These are phyloP conservation scores for Myxozyma sirexii DNA, from an alignment of 805 yeast genomes.

Conservation along the genomic window DNA sequence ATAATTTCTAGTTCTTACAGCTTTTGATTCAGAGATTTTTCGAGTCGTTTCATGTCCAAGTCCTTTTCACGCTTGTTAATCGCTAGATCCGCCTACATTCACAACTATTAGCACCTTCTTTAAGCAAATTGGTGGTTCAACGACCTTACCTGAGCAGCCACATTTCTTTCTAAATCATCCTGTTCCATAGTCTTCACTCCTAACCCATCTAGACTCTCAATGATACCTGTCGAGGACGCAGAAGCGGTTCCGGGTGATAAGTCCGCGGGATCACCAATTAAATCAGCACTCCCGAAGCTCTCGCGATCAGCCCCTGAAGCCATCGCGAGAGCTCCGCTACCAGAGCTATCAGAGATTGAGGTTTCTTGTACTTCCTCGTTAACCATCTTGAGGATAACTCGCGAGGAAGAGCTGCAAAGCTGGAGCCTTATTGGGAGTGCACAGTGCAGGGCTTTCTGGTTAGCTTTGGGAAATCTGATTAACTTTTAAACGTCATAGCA, in stretches of 20 bases:
- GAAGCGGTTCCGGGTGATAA: not conserved
- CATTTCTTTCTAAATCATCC: conserved; percentile 70
- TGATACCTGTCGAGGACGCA: not conserved
- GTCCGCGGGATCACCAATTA: not conserved
- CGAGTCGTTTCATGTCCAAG: conserved; percentile 73
- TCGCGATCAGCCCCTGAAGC: not conserved
- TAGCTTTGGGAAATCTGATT: no score
- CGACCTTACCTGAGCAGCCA: conserved; percentile 51
- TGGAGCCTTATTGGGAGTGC: no score
- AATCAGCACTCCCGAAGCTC: not conserved
- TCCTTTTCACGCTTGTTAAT: conserved; percentile 67
- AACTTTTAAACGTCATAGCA: no score
- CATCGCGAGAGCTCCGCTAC: not conserved
- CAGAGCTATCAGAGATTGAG: not conserved
- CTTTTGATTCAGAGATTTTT: conserved; percentile 59
- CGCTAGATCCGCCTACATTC: conserved; percentile 60
- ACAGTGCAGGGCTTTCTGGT: no score
- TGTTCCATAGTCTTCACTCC: conserved; percentile 75
- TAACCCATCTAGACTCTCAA: conserved; percentile 41
- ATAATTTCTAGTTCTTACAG: conserved; percentile 3
- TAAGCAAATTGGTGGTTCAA: not conserved
- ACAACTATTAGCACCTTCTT: not conserved
- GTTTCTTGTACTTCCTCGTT: no score
- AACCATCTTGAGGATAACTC: no score
- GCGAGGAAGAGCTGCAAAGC: no score